These are phyloP conservation scores for Ceratobasidium sp. DNA, from an alignment of 1,284 basidiomycete species.

Conservation along the genomic window DNA sequence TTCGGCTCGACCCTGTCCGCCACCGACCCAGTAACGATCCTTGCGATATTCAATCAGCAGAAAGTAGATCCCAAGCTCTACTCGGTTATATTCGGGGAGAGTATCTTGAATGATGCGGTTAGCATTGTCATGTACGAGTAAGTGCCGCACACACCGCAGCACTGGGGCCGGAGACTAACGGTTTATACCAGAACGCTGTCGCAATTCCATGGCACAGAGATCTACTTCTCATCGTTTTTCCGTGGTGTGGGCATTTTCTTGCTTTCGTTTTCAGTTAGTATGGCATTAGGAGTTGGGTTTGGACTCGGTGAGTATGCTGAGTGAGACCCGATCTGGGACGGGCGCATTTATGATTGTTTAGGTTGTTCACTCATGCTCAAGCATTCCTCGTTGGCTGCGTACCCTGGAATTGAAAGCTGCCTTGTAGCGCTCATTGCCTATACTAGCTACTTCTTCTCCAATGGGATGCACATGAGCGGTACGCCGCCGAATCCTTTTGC, in stretches of 20 bases:
- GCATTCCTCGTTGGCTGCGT: conserved; percentile 88
- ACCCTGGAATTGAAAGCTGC: conserved; percentile 93
- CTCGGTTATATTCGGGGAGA: conserved; percentile 97
- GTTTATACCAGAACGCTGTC: conserved; percentile 79
- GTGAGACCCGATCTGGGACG: too few species aligned
- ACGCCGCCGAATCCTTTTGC: conserved; percentile 45
- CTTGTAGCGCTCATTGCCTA: conserved; percentile 95
- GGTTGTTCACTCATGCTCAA: conserved; percentile 90
- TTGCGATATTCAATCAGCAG: conserved; percentile 98
- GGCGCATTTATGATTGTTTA: background rate
- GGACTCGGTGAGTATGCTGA: conserved; percentile 69
- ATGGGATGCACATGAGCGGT: conserved; percentile 91
- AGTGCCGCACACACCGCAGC: conserved; percentile 56
- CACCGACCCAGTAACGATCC: conserved; percentile 97
- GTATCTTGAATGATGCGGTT: conserved; percentile 97
- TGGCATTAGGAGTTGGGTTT: conserved; percentile 92
- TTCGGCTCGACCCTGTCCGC: conserved; percentile 98
- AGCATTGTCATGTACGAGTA: conserved; percentile 99
- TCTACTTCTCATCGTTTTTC: conserved; percentile 90
- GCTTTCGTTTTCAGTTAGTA: conserved; percentile 92
- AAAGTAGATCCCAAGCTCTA: conserved; percentile 99
- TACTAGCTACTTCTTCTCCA: conserved; percentile 99
- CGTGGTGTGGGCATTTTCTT: conserved; percentile 97
- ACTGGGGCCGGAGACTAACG: background rate
- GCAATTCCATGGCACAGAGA: conserved; percentile 90